Evolutionary conservation across 768 basidiomycete genomes (phyloP).

Genomic region (Steccherinum ochraceum): DNA sequence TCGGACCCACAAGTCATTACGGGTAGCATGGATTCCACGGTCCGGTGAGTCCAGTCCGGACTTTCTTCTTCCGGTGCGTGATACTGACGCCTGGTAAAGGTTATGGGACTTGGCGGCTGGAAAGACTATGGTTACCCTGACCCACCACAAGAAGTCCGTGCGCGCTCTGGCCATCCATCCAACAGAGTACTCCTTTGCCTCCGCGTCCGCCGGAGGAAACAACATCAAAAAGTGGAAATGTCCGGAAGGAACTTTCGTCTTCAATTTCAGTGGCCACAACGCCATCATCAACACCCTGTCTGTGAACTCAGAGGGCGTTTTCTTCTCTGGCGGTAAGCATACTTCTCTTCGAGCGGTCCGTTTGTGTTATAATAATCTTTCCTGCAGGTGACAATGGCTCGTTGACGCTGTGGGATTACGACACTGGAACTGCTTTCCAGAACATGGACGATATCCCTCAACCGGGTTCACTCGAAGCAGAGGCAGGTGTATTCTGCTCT

Average conservation of each 20-base stretch:
- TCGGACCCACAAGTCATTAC: conserved; percentile 98
- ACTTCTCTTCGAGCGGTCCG: too few species aligned
- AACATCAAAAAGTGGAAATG: conserved; percentile 99
- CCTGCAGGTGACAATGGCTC: conserved; percentile 82
- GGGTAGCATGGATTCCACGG: conserved; percentile 96
- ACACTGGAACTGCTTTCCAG: conserved; percentile 93
- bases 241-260: conserved; percentile 92
- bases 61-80: background rate
- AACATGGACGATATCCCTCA: conserved; percentile 91
- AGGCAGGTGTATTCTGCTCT: conserved; percentile 94
- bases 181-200: conserved; percentile 94
- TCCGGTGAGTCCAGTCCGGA: conserved; percentile 50
- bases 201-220: conserved; percentile 95
- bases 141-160: conserved; percentile 99
- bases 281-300: conserved; percentile 95
- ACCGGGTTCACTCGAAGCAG: conserved; percentile 96
- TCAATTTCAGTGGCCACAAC: conserved; percentile 94
- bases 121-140: conserved; percentile 92
- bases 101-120: conserved; percentile 98
- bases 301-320: conserved; percentile 92
- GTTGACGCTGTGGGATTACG: conserved; percentile 90
- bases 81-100: conserved; percentile 30
- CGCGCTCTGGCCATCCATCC: conserved; percentile 93
- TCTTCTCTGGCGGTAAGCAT: conserved; percentile 88
- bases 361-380: background rate